These are phyloP conservation scores for Coniferiporia weirii DNA, from an alignment of 1,284 basidiomycete species.

Conservation along the genomic window DNA sequence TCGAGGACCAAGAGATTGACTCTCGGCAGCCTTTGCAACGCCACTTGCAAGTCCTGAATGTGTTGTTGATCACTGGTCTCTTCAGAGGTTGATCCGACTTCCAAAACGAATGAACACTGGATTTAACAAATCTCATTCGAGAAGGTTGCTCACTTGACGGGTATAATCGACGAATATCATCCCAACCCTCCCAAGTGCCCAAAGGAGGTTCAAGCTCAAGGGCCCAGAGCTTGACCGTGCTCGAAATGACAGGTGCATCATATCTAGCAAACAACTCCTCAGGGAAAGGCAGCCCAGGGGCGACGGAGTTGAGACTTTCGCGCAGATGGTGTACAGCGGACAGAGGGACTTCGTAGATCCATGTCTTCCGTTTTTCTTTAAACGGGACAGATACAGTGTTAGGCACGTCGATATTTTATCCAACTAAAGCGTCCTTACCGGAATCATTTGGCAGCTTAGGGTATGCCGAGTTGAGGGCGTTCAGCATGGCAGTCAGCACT, in stretches of 20 bases:
- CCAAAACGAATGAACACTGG: constrained; percentile 13
- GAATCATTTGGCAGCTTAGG: constrained; percentile 53
- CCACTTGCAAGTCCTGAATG: constrained; percentile 62
- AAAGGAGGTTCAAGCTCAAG: constrained; percentile 84
- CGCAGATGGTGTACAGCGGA: constrained; percentile 78
- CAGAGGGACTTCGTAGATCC: constrained; percentile 92
- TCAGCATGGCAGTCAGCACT: constrained; percentile 67
- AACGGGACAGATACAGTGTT: neutral
- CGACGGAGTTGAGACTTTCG: constrained; percentile 72
- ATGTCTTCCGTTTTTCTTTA: constrained; percentile 79
- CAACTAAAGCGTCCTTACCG: constrained; percentile 38
- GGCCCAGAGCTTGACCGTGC: constrained; percentile 80
- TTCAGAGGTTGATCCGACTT: constrained; percentile 53
- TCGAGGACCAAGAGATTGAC: constrained; percentile 83
- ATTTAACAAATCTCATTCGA: neutral
- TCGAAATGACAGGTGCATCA: constrained; percentile 83
- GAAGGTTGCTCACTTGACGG: constrained; percentile 43
- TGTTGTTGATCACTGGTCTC: constrained; percentile 51
- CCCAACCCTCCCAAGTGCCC: constrained; percentile 83
- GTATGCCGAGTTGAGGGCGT: constrained; percentile 64
- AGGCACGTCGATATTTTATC: neutral
- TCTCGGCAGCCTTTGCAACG: constrained; percentile 71
- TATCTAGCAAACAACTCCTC: constrained; percentile 66
- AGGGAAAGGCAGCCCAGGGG: constrained; percentile 59
- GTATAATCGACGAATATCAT: constrained; percentile 81